Base-by-base conservation (phyloP, 2,329 filamentous ascomycete species). In the Aspergillus tamarii region DNA sequence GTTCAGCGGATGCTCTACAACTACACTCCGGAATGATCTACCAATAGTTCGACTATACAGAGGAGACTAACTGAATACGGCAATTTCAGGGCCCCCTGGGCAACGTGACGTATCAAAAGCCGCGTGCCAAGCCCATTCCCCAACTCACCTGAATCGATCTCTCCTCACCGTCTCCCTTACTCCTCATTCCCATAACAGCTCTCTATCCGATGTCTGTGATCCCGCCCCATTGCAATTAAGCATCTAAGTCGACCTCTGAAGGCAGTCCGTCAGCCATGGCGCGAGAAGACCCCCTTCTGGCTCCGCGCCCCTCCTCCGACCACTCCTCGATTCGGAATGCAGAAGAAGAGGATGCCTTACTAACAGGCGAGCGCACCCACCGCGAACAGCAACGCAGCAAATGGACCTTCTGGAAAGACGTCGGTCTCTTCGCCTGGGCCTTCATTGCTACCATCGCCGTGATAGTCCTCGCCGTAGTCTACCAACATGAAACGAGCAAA, bases 361-460 rank as follows among this genome's bases (percentile, higher is more conserved):
- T 89, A 62, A 85, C 88, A 43, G 84, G 89, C 67, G 77, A 88
- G 72, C 76, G 73, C n/a, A 74, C 72, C 6, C 68, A 64, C 56
- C 76, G 73, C n/a, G 54, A 65, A 30, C 66, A 70, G 59, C 66
- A 70, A 58, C 70, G 74, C 53, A 78, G 80, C 60, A 78, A 77
- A 64, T 86, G 87, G 77, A 76, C 86, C 61, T 84, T 85, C 74
- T 91, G 88, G 87, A 87, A 91, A 66, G 92, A 97, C 75, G 78
- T 91, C 59, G 86, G 89, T 28, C 81, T 96, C 66, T 94, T 97
- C 74, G 80, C 86, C 56, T 97, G 94, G 93, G 93, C 93, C 6
- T 78, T 95, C 19, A 71, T 94, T 28, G 93, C 93, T 21, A 97
- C 93, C 0, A 87, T 89, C 8, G 86, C 87, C 53, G 89, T 96